Percentiles rank a stretch among this genome's conserved stretches.
phyloP scores from a whole-genome alignment of 108 stramenopile genomes.

The Mediolabrus comicus region DNA sequence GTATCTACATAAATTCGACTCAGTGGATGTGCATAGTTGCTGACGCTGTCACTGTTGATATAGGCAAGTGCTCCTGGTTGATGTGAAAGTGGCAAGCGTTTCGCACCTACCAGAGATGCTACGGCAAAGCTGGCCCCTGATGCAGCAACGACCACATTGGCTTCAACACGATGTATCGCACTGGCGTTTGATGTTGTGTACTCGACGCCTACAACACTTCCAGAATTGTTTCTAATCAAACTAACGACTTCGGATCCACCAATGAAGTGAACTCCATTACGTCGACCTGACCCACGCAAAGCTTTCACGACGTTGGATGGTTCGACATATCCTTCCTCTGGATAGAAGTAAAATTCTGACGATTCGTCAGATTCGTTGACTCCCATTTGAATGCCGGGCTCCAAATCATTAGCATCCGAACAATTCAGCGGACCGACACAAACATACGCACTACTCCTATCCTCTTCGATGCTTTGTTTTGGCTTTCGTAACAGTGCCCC shows the following conservation, averaged over 20 bases:
- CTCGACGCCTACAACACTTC: slow-evolving; percentile 23
- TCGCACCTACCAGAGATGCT: slow-evolving; percentile 20
- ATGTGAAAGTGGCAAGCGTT: slow-evolving; percentile 33
- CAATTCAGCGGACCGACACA: slow-evolving; percentile 26
- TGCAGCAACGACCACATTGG: slow-evolving; percentile 55
- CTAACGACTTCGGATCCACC: slow-evolving; percentile 25
- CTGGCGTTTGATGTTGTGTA: neutral
- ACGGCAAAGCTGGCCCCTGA: slow-evolving; percentile 47
- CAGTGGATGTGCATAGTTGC: slow-evolving; percentile 2
- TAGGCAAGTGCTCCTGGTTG: slow-evolving; percentile 52
- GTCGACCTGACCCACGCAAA: slow-evolving; percentile 33
- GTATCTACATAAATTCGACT: slow-evolving; percentile 58
- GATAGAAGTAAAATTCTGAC: slow-evolving; percentile 50
- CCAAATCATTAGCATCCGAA: slow-evolving; percentile 17
- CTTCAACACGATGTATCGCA: neutral
- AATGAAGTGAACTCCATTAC: slow-evolving; percentile 43
- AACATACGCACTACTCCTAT: neutral
- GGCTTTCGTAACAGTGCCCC: slow-evolving; percentile 51
- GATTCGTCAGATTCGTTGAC: neutral
- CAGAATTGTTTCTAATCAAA: slow-evolving; percentile 27
- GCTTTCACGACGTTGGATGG: slow-evolving; percentile 42
- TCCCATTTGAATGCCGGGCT: slow-evolving; percentile 20
- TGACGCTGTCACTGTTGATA: slow-evolving; percentile 10
- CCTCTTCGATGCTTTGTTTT: neutral
- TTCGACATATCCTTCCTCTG: slow-evolving; percentile 65